Evolutionary conservation across 768 basidiomycete species (phyloP), one percentile per base, ranked within the genome.

Genomic region (Mycena epipterygia): DNA sequence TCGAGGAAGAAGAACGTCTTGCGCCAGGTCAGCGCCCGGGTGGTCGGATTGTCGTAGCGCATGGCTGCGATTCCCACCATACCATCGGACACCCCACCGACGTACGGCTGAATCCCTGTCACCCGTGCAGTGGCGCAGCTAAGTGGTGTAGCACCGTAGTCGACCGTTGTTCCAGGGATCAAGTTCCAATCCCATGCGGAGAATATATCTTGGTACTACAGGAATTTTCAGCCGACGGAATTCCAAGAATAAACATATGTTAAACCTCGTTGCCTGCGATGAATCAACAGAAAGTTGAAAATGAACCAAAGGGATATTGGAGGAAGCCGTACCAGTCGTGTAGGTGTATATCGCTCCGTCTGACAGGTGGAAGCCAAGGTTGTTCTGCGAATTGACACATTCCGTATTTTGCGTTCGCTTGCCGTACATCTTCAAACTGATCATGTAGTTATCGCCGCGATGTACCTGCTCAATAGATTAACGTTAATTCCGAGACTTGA

Each of bases 161-260:
- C 77, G 16, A 80, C 76, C 0, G 82, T 84, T 19, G 76, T 81
- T 1, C 88, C 88, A 13, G 88, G 88, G 33, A 89, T 85, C 29
- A 89, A 79, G 64, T 89, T 87, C 88, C 88, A 89, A 72, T 89
- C 87, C 88, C 88, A 89, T 2, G 85, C 81, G 0, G 84, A 87
- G 11, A 84, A 79, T 27, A 88, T 88, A 70, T 89, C 87, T 67
- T 74, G 69, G 46, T n/a, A n/a, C n/a, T n/a, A n/a, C n/a, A n/a
- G n/a, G n/a, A n/a, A n/a, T n/a, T n/a, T n/a, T n/a, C n/a, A n/a
- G n/a, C n/a, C n/a, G n/a, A n/a, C n/a, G n/a, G n/a, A n/a, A n/a
- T n/a, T n/a, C n/a, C n/a, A n/a, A n/a, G n/a, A n/a, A n/a, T n/a
- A n/a, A n/a, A n/a, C n/a, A n/a, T n/a, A n/a, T n/a, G n/a, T n/a